A percentile compares a stretch with the other conserved stretches of the same genome.
phyloP scores from a whole-genome alignment of 495 filamentous ascomycete species.

The Oleoguttula mirabilis region DNA sequence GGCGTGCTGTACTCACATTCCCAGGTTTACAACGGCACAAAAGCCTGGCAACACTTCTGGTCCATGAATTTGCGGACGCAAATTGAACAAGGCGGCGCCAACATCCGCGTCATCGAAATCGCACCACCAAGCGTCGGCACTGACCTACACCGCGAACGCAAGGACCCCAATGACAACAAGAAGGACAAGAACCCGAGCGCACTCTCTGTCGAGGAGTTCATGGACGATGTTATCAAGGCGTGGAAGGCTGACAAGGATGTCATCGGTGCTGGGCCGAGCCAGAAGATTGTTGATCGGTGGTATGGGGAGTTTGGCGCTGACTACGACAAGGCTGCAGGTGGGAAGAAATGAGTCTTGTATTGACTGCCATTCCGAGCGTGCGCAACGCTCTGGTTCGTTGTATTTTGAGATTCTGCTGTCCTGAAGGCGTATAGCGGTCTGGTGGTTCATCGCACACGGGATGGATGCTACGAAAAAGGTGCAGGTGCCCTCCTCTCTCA shows the following conservation, averaged over 20 bases:
- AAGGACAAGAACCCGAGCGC: constrained; percentile 35
- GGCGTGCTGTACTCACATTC: background rate
- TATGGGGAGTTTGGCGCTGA: constrained; percentile 26
- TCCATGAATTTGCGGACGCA: constrained; percentile 36
- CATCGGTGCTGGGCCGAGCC: constrained; percentile 28
- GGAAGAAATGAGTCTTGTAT: constrained; percentile 30
- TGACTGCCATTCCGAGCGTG: no score
- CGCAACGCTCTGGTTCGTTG: no score
- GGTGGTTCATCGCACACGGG: no score
- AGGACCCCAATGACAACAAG: constrained; percentile 41
- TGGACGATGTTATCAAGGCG: constrained; percentile 29
- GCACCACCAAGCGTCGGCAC: constrained; percentile 38
- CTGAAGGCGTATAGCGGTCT: no score
- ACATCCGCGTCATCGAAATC: constrained; percentile 35
- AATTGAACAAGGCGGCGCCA: constrained; percentile 23
- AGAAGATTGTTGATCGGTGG: constrained; percentile 31
- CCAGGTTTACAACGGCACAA: constrained; percentile 37
- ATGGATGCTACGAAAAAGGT: no score
- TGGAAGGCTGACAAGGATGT: constrained; percentile 33
- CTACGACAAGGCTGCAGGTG: constrained; percentile 14
- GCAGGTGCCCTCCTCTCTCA: no score
- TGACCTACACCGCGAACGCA: constrained; percentile 38
- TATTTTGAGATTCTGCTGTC: no score
- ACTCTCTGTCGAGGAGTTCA: constrained; percentile 36
- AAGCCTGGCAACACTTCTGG: constrained; percentile 40